A percentile compares a stretch with the other conserved stretches of the same genome.
phyloP scores from a whole-genome alignment of 176 grass and related monocot genomes.

The Metroxylon sagu region DNA sequence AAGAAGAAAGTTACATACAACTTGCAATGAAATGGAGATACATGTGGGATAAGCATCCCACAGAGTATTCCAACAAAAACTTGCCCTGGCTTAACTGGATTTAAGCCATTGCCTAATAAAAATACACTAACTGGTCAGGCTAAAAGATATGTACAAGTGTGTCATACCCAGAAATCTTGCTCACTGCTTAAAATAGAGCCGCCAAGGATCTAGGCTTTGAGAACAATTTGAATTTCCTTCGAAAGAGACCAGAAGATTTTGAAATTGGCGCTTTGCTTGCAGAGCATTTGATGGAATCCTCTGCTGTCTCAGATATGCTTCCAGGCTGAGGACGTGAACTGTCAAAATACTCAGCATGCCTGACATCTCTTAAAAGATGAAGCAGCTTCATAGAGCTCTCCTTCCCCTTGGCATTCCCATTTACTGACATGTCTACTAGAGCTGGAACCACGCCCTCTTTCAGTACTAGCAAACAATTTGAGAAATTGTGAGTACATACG shows the following conservation, averaged over 20 bases:
- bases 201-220: conserved; percentile 37
- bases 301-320: conserved; percentile 12
- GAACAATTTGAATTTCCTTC: conserved; percentile 48
- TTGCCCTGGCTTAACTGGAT: too few species aligned
- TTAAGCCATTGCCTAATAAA: too few species aligned
- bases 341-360: conserved; percentile 33
- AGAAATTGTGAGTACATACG: conserved; percentile 51
- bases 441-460: conserved; percentile 94
- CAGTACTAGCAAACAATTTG: conserved; percentile 71
- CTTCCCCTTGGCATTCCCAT: conserved; percentile 58
- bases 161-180: too few species aligned
- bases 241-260: conserved; percentile 27
- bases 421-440: conserved; percentile 71
- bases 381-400: conserved; percentile 52
- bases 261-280: conserved; percentile 23
- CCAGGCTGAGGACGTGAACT: conserved; percentile 45
- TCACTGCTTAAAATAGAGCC: too few species aligned
- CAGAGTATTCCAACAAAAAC: too few species aligned
- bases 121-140: too few species aligned
- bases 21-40: too few species aligned
- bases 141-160: too few species aligned
- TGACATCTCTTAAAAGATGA: conserved; percentile 68
- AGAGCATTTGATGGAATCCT: conserved; percentile 24
- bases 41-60: too few species aligned
- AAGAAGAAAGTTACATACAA: too few species aligned